phyloP scores from a whole-genome alignment of 352 stramenopile genomes.

The Saprolegnia diclina region DNA sequence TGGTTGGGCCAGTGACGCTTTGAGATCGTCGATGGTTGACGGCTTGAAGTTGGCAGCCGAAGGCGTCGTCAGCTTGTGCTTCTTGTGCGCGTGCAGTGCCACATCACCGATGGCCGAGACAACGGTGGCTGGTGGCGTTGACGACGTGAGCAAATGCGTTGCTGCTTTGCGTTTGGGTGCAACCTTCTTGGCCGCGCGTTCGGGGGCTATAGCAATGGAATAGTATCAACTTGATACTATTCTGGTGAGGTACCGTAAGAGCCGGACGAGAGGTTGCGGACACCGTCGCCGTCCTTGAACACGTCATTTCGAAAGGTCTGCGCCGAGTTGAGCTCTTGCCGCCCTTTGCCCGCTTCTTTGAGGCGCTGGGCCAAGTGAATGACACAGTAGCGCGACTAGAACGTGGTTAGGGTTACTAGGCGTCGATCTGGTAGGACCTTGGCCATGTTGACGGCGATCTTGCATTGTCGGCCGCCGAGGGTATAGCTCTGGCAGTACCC shows the following conservation, averaged over 20 bases:
- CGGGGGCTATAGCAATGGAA: not conserved
- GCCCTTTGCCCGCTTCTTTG: slow-evolving; percentile 55
- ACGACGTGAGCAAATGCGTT: not conserved
- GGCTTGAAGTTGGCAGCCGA: not conserved
- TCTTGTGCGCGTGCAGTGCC: not conserved
- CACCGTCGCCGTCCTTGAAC: slow-evolving; percentile 44
- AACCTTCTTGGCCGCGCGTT: not conserved
- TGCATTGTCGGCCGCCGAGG: slow-evolving; percentile 50
- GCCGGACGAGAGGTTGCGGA: slow-evolving; percentile 72
- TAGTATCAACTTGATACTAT: not conserved
- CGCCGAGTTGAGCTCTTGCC: slow-evolving; percentile 72
- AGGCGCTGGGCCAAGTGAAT: slow-evolving; percentile 73
- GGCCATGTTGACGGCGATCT: slow-evolving; percentile 63
- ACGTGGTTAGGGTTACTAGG: no score
- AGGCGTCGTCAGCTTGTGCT: not conserved
- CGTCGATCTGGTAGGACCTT: slow-evolving; percentile 44
- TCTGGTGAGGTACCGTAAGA: slow-evolving; percentile 62
- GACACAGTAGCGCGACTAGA: slow-evolving; percentile 63
- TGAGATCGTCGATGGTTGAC: not conserved
- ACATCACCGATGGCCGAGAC: slow-evolving; percentile 5
- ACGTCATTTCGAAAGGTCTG: slow-evolving; percentile 59
- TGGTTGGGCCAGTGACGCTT: not conserved
- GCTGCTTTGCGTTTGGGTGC: slow-evolving; percentile 14
- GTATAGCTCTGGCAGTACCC: slow-evolving; percentile 74
- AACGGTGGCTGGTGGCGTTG: not conserved